Base-by-base conservation (phyloP, 257 asterid genomes). In the Catharanthus roseus region DNA sequence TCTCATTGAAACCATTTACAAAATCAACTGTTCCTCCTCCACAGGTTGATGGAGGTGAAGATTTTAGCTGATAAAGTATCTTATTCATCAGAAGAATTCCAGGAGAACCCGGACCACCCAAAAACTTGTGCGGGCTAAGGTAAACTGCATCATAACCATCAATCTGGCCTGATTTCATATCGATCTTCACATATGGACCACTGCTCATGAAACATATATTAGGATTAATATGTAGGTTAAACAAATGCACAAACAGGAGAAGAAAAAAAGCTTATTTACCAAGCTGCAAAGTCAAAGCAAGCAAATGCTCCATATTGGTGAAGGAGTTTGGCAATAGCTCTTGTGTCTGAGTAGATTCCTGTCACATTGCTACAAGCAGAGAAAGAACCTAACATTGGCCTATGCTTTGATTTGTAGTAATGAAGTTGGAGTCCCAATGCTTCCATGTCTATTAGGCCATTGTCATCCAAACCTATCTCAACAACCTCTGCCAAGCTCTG, bases 31-130 rank as follows among this genome's bases (percentile, higher is more conserved):
- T 89, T 34, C 95, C 95, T 8, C 96, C 96, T 0, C 96, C 96
- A 57, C 89, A 89, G 8, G 92, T 89, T 0, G 95, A 87, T 19
- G 96, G 95, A 10, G 92, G 88, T 3, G 84, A 82, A 54, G 86
- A 75, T 16, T 76, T 81, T 70, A 89, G 81, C 13, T 62, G 77
- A 58, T 89, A 89, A 8, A 89, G 83, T 47, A 76, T 72, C 28
- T 83, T 85, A 70, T 70, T 82, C 82, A 89, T 84, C 16, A 89
- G 42, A 15, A 90, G 68, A 19, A 90, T 64, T 15, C 96, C 96
- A 3, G 96, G 91, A 10, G 95, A 68, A 4, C 93, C 91, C 4
- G 96, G 96, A 16, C 96, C 96, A 18, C 96, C 95, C 76, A 90
- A 56, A 51, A 88, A 90, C 75, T 90, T 90, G 36, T 90, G 96